Percentiles rank a stretch among this genome's conserved stretches.
These are phyloP conservation scores for Chrysanthemum seticuspe DNA, from an alignment of 129 eudicot genomes.

Conservation along the genomic window DNA sequence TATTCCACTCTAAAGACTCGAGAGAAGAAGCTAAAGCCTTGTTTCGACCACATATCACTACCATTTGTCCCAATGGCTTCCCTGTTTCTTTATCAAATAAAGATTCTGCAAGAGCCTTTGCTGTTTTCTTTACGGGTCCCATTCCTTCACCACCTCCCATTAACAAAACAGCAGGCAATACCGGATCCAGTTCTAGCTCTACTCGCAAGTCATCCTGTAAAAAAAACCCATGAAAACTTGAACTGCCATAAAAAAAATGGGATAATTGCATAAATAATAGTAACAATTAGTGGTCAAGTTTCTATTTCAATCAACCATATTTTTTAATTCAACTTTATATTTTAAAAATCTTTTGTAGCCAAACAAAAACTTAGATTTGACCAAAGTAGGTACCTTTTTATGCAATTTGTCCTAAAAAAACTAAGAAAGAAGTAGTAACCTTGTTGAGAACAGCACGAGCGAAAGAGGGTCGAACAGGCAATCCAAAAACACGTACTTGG, in stretches of 20 bases:
- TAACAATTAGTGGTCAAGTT: too few relatives aligned
- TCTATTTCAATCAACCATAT: too few relatives aligned
- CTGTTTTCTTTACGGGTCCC: constrained; percentile 96
- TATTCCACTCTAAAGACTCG: constrained; percentile 73
- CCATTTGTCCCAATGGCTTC: constrained; percentile 74
- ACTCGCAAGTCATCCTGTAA: constrained; percentile 68
- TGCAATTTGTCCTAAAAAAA: not conserved
- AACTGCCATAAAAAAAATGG: not conserved
- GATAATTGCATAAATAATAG: not conserved
- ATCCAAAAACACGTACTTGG: constrained; percentile 79
- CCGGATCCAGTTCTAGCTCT: constrained; percentile 72
- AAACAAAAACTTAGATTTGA: too few relatives aligned
- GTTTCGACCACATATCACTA: constrained; percentile 89
- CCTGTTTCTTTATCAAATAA: constrained; percentile 53
- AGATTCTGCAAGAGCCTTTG: constrained; percentile 79
- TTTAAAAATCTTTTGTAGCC: too few relatives aligned
- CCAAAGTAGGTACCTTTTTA: not conserved
- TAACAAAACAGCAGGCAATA: constrained; percentile 78
- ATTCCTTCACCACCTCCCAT: constrained; percentile 99
- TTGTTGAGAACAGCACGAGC: constrained; percentile 73
- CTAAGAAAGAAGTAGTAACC: constrained; percentile 34
- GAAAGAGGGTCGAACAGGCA: constrained; percentile 93
- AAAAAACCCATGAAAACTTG: constrained; percentile 18
- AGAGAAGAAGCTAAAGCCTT: constrained; percentile 61
- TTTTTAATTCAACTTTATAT: too few relatives aligned